These are phyloP conservation scores for Camellia oleifera DNA, from an alignment of 179 eudicot species.

Conservation along the genomic window DNA sequence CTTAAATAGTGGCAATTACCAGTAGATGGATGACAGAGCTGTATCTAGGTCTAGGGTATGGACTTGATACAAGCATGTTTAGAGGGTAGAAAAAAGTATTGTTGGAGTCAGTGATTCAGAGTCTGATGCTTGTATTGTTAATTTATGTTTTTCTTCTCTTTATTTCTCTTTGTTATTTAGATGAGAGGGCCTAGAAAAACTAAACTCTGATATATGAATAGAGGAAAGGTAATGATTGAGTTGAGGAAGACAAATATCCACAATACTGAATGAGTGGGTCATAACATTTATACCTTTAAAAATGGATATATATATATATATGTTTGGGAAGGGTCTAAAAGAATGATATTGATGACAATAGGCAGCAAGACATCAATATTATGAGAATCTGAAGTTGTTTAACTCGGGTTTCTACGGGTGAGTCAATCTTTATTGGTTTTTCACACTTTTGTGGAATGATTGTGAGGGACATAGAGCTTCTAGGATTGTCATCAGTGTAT, in stretches of 20 bases:
- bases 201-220: not conserved
- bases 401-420: not conserved
- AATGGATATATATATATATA: no score
- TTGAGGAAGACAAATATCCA: not conserved
- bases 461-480: not conserved
- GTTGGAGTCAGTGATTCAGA: not conserved
- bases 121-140: not conserved
- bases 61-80: not conserved
- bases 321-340: not conserved
- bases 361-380: not conserved
- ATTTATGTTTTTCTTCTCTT: not conserved
- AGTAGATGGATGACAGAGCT: no score
- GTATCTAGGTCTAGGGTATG: not conserved
- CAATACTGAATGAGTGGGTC: not conserved
- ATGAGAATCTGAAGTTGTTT: not conserved
- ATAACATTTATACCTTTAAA: not conserved
- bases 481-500: not conserved
- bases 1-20: not conserved
- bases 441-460: not conserved
- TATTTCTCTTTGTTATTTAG: not conserved
- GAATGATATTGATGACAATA: slow-evolving; percentile 2
- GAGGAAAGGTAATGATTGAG: not conserved
- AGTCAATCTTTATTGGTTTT: not conserved
- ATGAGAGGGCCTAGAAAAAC: not conserved
- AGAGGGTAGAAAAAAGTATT: not conserved